Base-by-base conservation (phyloP, 805 yeast species). In the Yarrowia keelungensis region DNA sequence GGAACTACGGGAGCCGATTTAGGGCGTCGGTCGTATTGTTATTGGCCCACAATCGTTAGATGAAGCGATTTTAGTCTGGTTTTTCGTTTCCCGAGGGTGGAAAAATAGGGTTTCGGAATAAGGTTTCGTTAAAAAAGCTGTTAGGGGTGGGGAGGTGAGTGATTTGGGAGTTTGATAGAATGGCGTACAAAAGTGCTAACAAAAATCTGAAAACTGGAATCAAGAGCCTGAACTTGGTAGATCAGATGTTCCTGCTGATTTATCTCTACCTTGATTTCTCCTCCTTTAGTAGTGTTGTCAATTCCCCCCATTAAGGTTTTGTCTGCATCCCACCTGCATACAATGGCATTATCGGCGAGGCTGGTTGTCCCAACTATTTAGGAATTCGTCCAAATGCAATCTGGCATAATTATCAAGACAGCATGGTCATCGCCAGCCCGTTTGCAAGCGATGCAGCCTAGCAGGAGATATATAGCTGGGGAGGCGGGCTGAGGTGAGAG, bases 321-420 rank as follows among this genome's bases (percentile, higher is more conserved):
- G 4, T 14, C 14, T 22, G 15, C 16, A 22, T 26, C 16, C 14
- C 0, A 16, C 16, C 19, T 12, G 53, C 53, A 49, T 49, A 49
- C 53, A 49, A 49, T 49, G 14, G 39, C 53, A 49, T 49, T 49
- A 49, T 49, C 53, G 19, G 8, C 53, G 53, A 49, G 53, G 53
- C 53, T 49, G 53, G 53, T 49, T 8, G 53, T 15, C 36, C 19
- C 39, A 32, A 26, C 53, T 49, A 9, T 8, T 11, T 15, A 15
- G 39, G 53, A 15, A 5, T 9, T 1, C n/a, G 11, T 8, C 19
- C 53, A 49, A 49, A 49, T 26, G 53, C 39, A 32, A 49, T 49
- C 53, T 49, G 15, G 53, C 53, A 49, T 49, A 9, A 26, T 5
- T 15, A 5, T 15, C 26, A 32, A 26, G 32, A 36, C 4, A 38